Base-by-base conservation (phyloP, 2,329 filamentous ascomycete species). In the Trichoderma arundinaceum region DNA sequence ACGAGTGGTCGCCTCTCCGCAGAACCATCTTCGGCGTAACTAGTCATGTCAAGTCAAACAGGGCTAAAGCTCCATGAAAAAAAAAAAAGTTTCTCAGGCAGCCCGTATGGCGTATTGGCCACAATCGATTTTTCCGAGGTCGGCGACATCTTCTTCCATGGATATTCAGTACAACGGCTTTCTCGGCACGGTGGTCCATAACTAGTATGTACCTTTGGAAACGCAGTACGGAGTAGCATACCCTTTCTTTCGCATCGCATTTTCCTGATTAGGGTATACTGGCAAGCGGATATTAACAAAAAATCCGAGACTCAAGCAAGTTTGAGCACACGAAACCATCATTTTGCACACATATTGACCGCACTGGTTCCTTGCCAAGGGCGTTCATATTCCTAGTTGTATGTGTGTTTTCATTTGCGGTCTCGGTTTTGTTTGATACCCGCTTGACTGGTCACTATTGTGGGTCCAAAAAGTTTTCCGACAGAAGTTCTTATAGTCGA, bases 401-500 rank as follows among this genome's bases (percentile, higher is more conserved):
- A 28, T 28, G 22, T 28, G 22, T 28, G 22, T 28, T 28, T 28
- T 28, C 22, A 28, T 28, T 28, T 28, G 22, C 22, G 22, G 22
- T 4, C 22, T 28, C 22, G 5, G 7, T 52, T 33, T 62, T 17
- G 33, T n/a, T 52, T 35, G 22, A 19, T 52, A 54, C 17, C n/a
- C 43, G 22, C 22, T 15, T 32, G 39, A 41, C 48, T 2, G 43
- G 33, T 41, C 35, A 12, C n/a, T 19, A 33, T 43, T 33, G 59
- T 62, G 59, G 59, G 48, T n/a, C 59, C 2, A 7, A 53, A 53
- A 52, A 62, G 22, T 62, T 35, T 15, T 62, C 59, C 19, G 48
- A 32, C 19, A 51, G 33, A 52, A 41, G 46, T 43, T 35, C 19
- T 62, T 32, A 19, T 53, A 46, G 41, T 46, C 22, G 19, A 46